Evolutionary conservation across 805 yeast genomes (phyloP).

Genomic region (Tetrapisispora phaffii): DNA sequence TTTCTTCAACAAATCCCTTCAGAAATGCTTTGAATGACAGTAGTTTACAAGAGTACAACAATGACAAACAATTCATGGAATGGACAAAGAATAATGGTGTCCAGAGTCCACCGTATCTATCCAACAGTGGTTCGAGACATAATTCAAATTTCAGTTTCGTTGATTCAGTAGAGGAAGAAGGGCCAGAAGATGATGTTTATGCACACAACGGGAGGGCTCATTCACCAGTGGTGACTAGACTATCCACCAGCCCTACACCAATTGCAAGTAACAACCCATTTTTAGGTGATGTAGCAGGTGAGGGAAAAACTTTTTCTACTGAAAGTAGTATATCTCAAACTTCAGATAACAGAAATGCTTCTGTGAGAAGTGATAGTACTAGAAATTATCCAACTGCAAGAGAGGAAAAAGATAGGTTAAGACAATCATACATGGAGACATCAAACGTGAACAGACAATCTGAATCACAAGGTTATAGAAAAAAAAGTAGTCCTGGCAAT

Average conservation of each 20-base stretch:
- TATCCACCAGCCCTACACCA: constrained; percentile 18
- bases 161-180: constrained; percentile 33
- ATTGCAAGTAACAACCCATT: constrained; percentile 23
- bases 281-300: constrained; percentile 19
- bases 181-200: constrained; percentile 10
- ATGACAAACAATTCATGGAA: constrained; percentile 38
- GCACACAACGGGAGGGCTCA: constrained; percentile 13
- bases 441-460: constrained; percentile 4
- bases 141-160: constrained; percentile 34
- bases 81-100: constrained; percentile 38
- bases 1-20: constrained; percentile 68
- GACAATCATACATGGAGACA: constrained; percentile 26
- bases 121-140: constrained; percentile 17
- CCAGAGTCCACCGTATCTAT: constrained; percentile 7
- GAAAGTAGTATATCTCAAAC: constrained; percentile 10
- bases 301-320: not conserved
- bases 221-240: constrained; percentile 20
- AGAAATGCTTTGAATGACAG: constrained; percentile 36
- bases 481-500: constrained; percentile 3
- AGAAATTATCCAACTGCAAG: constrained; percentile 30
- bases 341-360: not conserved
- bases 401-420: constrained; percentile 26
- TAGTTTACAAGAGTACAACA: constrained; percentile 21
- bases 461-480: not conserved
- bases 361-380: constrained; percentile 4